phyloP scores from a whole-genome alignment of 2,329 filamentous ascomycete species.

The Stagonosporopsis vannaccii region DNA sequence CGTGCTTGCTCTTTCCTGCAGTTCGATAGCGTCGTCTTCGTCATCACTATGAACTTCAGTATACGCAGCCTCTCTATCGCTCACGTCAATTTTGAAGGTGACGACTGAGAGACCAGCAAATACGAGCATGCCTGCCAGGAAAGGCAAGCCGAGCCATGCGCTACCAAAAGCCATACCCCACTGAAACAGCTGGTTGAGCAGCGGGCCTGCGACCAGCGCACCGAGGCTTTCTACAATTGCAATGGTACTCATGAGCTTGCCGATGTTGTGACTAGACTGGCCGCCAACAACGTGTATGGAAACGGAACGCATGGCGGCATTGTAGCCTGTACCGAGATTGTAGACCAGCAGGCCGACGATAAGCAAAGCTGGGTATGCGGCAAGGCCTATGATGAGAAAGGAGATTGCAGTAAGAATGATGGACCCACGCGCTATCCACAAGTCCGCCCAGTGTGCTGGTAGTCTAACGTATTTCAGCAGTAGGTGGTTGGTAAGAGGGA shows the following conservation, averaged over 20 bases:
- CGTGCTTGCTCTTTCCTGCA: slow-evolving; percentile 19
- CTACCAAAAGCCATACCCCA: slow-evolving; percentile 56
- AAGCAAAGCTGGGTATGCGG: slow-evolving; percentile 52
- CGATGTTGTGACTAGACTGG: slow-evolving; percentile 53
- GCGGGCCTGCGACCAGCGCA: slow-evolving; percentile 56
- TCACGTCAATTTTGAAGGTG: slow-evolving; percentile 39
- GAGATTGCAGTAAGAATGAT: slow-evolving; percentile 54
- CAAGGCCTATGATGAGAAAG: slow-evolving; percentile 56
- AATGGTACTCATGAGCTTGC: slow-evolving; percentile 58
- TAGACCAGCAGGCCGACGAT: slow-evolving; percentile 56
- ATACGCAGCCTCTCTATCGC: slow-evolving; percentile 31
- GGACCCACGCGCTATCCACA: slow-evolving; percentile 56
- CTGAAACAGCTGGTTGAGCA: slow-evolving; percentile 56
- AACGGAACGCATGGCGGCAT: slow-evolving; percentile 56
- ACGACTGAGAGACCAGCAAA: slow-evolving; percentile 36
- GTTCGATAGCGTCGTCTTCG: slow-evolving; percentile 17
- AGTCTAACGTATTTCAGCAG: slow-evolving; percentile 48
- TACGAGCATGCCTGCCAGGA: slow-evolving; percentile 33
- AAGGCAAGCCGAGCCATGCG: slow-evolving; percentile 58
- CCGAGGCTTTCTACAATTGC: slow-evolving; percentile 58
- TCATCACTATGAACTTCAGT: slow-evolving; percentile 25
- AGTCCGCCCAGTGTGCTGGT: slow-evolving; percentile 53
- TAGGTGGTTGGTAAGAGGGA: slow-evolving; percentile 53
- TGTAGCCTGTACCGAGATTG: slow-evolving; percentile 58
- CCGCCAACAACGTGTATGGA: slow-evolving; percentile 58